A percentile compares a stretch with the other conserved stretches of the same genome.
Evolutionary conservation across 2,329 filamentous ascomycete genomes (phyloP).

Genomic region (Aspergillus phoenicis): DNA sequence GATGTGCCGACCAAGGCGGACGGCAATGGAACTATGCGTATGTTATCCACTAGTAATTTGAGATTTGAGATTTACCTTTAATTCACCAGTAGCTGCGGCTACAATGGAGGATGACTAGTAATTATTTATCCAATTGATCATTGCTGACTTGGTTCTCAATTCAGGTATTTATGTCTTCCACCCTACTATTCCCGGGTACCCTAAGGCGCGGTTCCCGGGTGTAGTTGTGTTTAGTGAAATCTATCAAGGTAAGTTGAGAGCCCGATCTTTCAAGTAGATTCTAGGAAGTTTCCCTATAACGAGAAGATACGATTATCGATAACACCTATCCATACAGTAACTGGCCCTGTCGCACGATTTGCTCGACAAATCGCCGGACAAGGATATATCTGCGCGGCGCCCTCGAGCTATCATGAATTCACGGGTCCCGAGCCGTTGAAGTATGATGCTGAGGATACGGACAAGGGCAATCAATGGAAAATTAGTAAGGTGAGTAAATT

Average conservation of each 20-base stretch:
- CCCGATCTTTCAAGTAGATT: background rate
- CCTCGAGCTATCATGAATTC: constrained; percentile 92
- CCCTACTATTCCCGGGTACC: constrained; percentile 80
- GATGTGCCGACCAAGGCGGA: constrained; percentile 44
- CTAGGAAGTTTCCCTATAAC: no score
- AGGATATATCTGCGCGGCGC: constrained; percentile 89
- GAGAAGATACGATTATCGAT: background rate
- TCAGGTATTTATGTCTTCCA: constrained; percentile 88
- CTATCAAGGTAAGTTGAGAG: constrained; percentile 73
- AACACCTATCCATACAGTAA: constrained; percentile 59
- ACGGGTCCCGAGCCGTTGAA: constrained; percentile 78
- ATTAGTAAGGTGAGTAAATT: constrained; percentile 65
- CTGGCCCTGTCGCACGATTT: constrained; percentile 85
- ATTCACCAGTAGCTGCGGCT: no score
- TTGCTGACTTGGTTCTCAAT: background rate
- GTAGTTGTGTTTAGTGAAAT: constrained; percentile 92
- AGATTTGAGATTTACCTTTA: no score
- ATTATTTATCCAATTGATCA: background rate
- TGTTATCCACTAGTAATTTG: constrained; percentile 11
- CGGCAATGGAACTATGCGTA: constrained; percentile 43
- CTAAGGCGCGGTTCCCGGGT: constrained; percentile 84
- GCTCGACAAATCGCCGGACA: constrained; percentile 89
- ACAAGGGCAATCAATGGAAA: constrained; percentile 85
- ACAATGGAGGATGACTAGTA: no score
- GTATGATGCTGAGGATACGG: constrained; percentile 86